Base-by-base conservation (phyloP, 1,284 basidiomycete genomes). In the Sphaerobolus stellatus region DNA sequence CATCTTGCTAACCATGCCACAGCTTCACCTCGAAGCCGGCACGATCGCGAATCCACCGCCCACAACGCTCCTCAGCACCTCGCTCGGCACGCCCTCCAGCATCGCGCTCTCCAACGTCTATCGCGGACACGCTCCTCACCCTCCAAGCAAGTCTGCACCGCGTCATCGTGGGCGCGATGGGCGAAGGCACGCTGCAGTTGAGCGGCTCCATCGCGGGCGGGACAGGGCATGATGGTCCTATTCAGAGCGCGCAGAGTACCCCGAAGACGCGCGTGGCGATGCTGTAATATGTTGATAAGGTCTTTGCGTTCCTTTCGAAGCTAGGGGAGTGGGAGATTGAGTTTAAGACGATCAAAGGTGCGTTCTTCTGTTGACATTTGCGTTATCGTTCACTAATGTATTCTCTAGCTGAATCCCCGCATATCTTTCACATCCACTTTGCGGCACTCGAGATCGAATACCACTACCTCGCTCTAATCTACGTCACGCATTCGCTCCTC, bases 261-360 rank as follows among this genome's bases (percentile, higher is more conserved):
- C 52, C 47, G 4, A 34, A 31, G 5, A 34, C 28, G 7, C 24
- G 38, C 1, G 46, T 48, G 5, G 46, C 52, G 6, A 29, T 47
- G 14, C 18, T 48, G 2, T 20, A 48, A 14, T 54, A 29, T 49
- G 43, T 54, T 11, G 25, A 28, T 5, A 49, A 18, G 3, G 36
- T 49, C n/a, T n/a, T 48, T 9, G 29, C 49, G 33, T 54, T 29
- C 27, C 29, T 54, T 13, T 48, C 52, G 4, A 34, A 28, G 13
- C 46, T 54, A 5, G 52, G 47, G 6, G 46, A 54, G 27, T 54
- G 52, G 52, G 52, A 54, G 16, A 54, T 54, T n/a, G 52, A 54
- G 22, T 54, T 54, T 48, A 13, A 18, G 7, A 48, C 52, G 4
- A 54, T 54, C 5, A 25, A 45, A 1, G 11, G 52, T 54, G 28